Base-by-base conservation (phyloP, 2,329 filamentous ascomycete species). In the Eutypella sp. region DNA sequence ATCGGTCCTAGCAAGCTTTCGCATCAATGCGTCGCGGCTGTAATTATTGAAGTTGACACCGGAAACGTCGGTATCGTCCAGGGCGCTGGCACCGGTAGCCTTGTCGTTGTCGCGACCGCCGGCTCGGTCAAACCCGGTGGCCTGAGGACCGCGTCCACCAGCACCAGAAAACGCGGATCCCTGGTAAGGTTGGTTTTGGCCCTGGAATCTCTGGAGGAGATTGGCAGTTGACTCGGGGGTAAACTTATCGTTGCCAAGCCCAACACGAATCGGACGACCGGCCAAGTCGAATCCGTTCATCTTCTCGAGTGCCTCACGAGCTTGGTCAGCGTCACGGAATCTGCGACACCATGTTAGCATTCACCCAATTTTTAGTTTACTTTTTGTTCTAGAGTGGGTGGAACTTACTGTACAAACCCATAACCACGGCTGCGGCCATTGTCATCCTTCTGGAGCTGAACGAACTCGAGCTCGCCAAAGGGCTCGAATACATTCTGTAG, bases 1-100 rank as follows among this genome's bases (percentile, higher is more conserved):
- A 71, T 97, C 91, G 72, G 87, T 92, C 78, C 93, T 85, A 65
- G 93, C 91, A 70, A 99, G 87, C 74, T 97, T 96, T 69, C 89
- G 84, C 93, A 99, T 99, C 71, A 99, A 84, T 64, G 91, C 89
- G 74, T 97, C 90, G 72, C 93, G 89, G 77, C 89, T 96, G 75
- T 95, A 96, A 70, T 96, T 96, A 79, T 90, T 96, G 85, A 97
- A 97, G 73, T 97, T 97, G 70, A 99, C 92, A 63, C 93, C 93
- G 42, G 88, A 89, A 65, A 99, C 93, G 68, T 99, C 93, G 51
- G 91, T 95, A 65, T 99, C 93, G 70, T 99, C 93, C 43, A 99
- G 76, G 60, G 93, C 93, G 72, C 91, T 96, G 41, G 92, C 92
- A 58, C 90, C 90, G 49, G 88, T 87, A 39, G 87, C 81, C 70